These are phyloP conservation scores for Suillus luteus DNA, from an alignment of 768 basidiomycete genomes.

Conservation along the genomic window DNA sequence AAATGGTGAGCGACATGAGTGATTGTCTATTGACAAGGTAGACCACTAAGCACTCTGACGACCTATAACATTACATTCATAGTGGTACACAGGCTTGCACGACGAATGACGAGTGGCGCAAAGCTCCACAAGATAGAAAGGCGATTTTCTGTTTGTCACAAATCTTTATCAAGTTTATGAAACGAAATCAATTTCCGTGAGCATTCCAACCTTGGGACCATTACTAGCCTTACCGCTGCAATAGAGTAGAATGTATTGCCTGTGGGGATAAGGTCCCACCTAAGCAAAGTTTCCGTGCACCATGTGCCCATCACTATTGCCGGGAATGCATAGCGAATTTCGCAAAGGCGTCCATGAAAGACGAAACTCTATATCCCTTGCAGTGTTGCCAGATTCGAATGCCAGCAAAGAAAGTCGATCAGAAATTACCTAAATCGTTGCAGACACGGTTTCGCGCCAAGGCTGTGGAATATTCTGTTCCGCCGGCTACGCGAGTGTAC, in stretches of 20 bases:
- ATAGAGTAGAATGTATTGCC: slow-evolving; percentile 38
- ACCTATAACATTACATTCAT: not conserved
- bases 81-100: not conserved
- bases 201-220: not conserved
- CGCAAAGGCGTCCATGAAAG: slow-evolving; percentile 42
- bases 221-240: not conserved
- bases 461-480: slow-evolving; percentile 47
- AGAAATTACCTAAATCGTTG: slow-evolving; percentile 34
- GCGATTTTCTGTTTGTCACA: not conserved
- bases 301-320: slow-evolving; percentile 53
- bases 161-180: slow-evolving; percentile 7
- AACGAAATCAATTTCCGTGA: slow-evolving; percentile 1
- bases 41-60: not conserved
- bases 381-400: slow-evolving; percentile 50
- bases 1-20: not conserved
- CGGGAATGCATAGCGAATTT: slow-evolving; percentile 43
- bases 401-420: slow-evolving; percentile 29
- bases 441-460: slow-evolving; percentile 42
- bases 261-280: slow-evolving; percentile 39
- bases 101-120: not conserved
- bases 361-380: slow-evolving; percentile 54
- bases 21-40: not conserved
- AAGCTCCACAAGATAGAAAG: not conserved
- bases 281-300: slow-evolving; percentile 33
- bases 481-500: slow-evolving; percentile 49